Percentiles rank a stretch among this genome's conserved stretches.
phyloP scores from a whole-genome alignment of 2,329 filamentous ascomycete genomes.

The Calonectria leucothoes region DNA sequence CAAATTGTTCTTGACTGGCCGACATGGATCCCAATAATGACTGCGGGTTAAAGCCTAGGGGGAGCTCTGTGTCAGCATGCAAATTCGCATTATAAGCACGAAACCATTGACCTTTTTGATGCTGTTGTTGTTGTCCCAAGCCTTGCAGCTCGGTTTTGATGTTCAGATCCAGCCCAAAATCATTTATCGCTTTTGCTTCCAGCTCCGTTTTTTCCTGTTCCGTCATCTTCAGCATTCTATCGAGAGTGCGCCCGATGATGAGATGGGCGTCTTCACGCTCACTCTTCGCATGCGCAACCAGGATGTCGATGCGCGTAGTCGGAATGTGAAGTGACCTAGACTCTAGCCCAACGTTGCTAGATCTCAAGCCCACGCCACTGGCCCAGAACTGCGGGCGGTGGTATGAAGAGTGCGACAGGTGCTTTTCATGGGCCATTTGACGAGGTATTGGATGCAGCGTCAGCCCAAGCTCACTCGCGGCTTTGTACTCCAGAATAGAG shows the following conservation, averaged over 20 bases:
- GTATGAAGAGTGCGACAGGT: background rate
- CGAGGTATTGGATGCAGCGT: slow-evolving; percentile 4
- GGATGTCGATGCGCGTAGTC: background rate
- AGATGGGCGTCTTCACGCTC: background rate
- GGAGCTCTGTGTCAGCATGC: background rate
- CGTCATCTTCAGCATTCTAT: background rate
- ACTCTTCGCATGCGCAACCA: background rate
- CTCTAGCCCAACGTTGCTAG: background rate
- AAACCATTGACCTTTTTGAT: background rate
- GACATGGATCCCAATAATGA: background rate
- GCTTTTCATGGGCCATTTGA: background rate
- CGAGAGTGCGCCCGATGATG: background rate
- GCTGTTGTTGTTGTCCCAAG: no score
- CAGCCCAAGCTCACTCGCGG: background rate
- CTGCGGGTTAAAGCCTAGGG: background rate
- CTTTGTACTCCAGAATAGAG: slow-evolving; percentile 1
- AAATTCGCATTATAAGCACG: background rate
- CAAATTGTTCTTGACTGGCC: background rate
- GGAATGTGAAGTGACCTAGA: background rate
- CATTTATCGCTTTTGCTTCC: background rate
- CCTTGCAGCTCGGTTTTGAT: background rate
- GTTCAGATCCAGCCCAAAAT: background rate
- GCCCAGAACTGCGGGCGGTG: background rate
- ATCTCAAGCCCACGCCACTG: background rate
- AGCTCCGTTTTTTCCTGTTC: background rate